Evolutionary conservation across 208 protist species (phyloP).

Genomic region (Acanthamoeba sp.): DNA sequence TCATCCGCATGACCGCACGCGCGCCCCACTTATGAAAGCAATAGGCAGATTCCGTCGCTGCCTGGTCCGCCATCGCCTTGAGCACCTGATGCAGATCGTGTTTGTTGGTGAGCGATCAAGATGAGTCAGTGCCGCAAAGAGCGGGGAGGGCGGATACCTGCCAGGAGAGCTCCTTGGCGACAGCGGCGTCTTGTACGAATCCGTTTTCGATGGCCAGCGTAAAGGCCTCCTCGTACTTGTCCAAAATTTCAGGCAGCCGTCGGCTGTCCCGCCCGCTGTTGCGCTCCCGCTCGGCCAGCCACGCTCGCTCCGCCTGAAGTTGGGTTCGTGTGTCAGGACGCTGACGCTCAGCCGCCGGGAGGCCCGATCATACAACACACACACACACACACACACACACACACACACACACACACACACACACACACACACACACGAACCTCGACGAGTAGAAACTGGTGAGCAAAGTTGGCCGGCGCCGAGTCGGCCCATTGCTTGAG

Average conservation of each 20-base stretch:
- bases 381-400: neutral
- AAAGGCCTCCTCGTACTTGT: conserved; percentile 31
- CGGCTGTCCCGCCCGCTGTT: neutral
- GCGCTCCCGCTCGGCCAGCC: conserved; percentile 5
- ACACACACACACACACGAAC: neutral
- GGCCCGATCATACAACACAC: neutral
- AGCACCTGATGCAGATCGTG: neutral
- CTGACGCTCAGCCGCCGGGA: no score
- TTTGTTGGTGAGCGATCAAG: no score
- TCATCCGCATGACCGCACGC: neutral
- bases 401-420: neutral
- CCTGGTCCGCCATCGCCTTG: conserved; percentile 9
- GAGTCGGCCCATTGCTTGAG: conserved; percentile 59
- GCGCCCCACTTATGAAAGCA: conserved; percentile 52
- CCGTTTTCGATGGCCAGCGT: conserved; percentile 45
- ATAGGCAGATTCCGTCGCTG: neutral
- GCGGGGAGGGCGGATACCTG: no score
- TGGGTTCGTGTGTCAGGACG: neutral
- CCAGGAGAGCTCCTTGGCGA: conserved; percentile 65
- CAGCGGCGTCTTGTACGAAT: conserved; percentile 55
- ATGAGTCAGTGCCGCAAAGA: no score
- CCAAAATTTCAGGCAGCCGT: neutral
- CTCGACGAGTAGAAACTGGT: conserved; percentile 58
- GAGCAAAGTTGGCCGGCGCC: conserved; percentile 1
- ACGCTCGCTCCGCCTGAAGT: neutral